phyloP scores from a whole-genome alignment of 2,329 filamentous ascomycete genomes.

The Diaporthe nobilis region DNA sequence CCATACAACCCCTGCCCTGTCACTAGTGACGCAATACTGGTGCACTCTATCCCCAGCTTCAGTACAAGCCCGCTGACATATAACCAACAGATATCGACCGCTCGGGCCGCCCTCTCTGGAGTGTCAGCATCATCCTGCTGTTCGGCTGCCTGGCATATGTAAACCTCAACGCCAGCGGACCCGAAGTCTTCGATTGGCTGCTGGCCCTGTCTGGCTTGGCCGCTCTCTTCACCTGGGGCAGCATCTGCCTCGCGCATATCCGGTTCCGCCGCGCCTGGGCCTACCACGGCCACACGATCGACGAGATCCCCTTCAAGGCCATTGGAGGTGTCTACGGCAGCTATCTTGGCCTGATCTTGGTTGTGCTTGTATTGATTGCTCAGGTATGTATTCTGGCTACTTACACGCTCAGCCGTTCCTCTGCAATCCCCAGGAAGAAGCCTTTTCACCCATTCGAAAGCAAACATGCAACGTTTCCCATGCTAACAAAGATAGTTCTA shows the following conservation, averaged over 20 bases:
- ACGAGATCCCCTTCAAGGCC: slow-evolving; percentile 77
- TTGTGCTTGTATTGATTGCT: slow-evolving; percentile 68
- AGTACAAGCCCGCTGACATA: not conserved
- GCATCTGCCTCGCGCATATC: slow-evolving; percentile 78
- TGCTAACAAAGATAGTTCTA: slow-evolving; percentile 3
- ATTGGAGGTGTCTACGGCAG: slow-evolving; percentile 74
- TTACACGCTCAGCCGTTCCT: not conserved
- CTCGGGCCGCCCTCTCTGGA: slow-evolving; percentile 67
- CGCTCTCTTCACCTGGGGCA: slow-evolving; percentile 78
- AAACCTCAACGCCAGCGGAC: slow-evolving; percentile 59
- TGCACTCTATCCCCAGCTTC: too few relatives aligned
- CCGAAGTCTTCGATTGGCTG: slow-evolving; percentile 75
- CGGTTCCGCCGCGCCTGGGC: slow-evolving; percentile 77
- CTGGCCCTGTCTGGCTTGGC: slow-evolving; percentile 75
- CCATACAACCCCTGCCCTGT: not conserved
- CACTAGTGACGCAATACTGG: not conserved
- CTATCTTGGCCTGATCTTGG: slow-evolving; percentile 72
- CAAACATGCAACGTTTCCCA: not conserved
- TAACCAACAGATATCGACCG: slow-evolving; percentile 64
- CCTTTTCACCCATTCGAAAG: not conserved
- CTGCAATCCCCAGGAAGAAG: too few relatives aligned
- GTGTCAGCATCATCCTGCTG: slow-evolving; percentile 61
- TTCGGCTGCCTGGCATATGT: slow-evolving; percentile 67
- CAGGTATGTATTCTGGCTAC: slow-evolving; percentile 52
- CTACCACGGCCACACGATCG: slow-evolving; percentile 71